These are phyloP conservation scores for Primulina tabacum DNA, from an alignment of 257 asterid genomes.

Conservation along the genomic window DNA sequence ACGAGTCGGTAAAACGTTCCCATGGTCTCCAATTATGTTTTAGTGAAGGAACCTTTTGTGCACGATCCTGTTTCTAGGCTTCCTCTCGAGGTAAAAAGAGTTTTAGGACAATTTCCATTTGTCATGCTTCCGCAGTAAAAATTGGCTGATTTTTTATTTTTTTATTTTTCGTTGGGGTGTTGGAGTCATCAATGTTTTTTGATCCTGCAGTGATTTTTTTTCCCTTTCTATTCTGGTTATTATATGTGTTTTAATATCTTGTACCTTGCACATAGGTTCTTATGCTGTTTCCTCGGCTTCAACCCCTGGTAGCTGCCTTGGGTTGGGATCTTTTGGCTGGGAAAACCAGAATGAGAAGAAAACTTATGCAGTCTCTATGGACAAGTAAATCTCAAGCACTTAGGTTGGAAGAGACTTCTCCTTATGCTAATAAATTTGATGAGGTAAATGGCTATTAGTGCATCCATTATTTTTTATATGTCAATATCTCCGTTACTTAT, in stretches of 20 bases:
- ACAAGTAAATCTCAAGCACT: conserved; percentile 88
- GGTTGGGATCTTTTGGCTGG: conserved; percentile 99
- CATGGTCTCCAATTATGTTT: conserved; percentile 11
- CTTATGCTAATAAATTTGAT: conserved; percentile 54
- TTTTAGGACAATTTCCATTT: conserved; percentile 11
- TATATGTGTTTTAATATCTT: conserved; percentile 22
- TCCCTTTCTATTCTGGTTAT: background rate
- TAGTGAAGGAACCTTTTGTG: conserved; percentile 10
- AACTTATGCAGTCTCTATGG: conserved; percentile 86
- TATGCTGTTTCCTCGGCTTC: conserved; percentile 82
- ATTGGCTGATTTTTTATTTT: conserved; percentile 1
- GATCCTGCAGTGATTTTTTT: conserved; percentile 17
- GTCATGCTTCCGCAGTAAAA: conserved; percentile 17
- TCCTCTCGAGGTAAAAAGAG: conserved; percentile 21
- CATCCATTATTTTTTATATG: conserved; percentile 18
- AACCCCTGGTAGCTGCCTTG: conserved; percentile 90
- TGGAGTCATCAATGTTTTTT: conserved; percentile 19
- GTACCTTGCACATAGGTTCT: conserved; percentile 49
- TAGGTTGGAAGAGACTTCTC: conserved; percentile 73
- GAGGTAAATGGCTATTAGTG: conserved; percentile 50
- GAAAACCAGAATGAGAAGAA: conserved; percentile 71
- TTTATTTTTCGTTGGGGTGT: background rate
- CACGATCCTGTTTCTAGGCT: conserved; percentile 21
- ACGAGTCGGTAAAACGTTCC: conserved; percentile 14
- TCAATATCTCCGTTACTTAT: conserved; percentile 11